Base-by-base conservation (phyloP, 345 rosid genomes). In the Citrus hindsii region DNA sequence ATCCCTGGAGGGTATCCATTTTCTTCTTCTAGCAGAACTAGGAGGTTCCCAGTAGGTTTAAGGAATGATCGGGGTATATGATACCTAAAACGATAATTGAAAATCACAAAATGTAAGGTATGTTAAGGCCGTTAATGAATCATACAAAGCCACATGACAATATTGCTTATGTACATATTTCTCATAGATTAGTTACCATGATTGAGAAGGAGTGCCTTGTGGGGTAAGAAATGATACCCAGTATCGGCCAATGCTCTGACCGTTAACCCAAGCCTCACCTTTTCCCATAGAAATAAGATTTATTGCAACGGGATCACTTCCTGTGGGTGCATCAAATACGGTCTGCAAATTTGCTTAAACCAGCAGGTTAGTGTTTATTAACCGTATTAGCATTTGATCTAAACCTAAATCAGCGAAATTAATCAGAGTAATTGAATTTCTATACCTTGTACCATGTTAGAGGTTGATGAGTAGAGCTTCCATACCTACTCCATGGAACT, bases 391-490 rank as follows among this genome's bases (percentile, higher is more conserved):
- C 24, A n/a, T 27, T 53, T 69, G 7, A 53, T 7, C 13, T 9
- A 40, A 68, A 22, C 51, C 9, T 8, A 55, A 51, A 25, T 53
- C 12, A 30, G 63, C 5, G 9, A 28, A 71, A 30, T 21, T 14
- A 21, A 7, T 19, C 1, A 10, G 30, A 1, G 13, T 61, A 61
- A 61, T n/a, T 24, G 24, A 70, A 40, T 7, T 67, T 74, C 40
- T 71, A 51, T 88, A 94, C 98, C 97, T 94, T 94, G 83, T 92
- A 94, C 98, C 98, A 94, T 67, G 84, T 92, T 53, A 91, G 88
- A 53, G 80, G 86, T 67, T 78, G 89, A 53, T 48, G 75, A 42
- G 85, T 46, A 37, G 91, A 87, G 74, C 80, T 84, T 46, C 80
- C 72, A 80, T 83, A 87, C 14, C 70, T 77, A 16, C 37, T 82